Evolutionary conservation across 139 green algal species (phyloP), one percentile per base, ranked within the genome.

Genomic region (Yamagishiella unicocca): DNA sequence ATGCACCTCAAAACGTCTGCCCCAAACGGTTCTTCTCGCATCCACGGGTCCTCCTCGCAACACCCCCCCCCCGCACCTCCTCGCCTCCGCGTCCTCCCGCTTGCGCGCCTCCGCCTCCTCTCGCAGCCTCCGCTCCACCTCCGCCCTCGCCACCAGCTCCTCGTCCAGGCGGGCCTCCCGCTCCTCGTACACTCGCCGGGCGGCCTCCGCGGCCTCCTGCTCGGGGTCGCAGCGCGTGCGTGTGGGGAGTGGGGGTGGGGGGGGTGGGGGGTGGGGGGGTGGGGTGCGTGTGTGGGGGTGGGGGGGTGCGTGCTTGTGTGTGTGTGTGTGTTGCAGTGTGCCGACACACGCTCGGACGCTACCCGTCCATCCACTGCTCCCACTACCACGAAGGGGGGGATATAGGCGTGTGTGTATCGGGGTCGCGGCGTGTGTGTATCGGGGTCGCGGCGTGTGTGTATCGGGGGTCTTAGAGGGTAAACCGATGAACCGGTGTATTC

Each of bases 171-270:
- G 58, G 5, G 50, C 50, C 46, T 92, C 76, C 43, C 68, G 50
- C 31, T 82, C 83, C 84, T 93, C 83, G 84, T 90, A 93, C 33
- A 71, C 87, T 61, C 90, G 85, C 33, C 53, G 53, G 35, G 76
- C 76, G 33, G 76, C 76, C 4, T 33, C 76, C 9, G 53, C 53
- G 35, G 77, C 58, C 62, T 84, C 77, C 77, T 84, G 77, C 27
- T 4, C 33, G 37, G 37, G 17, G 35, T 27, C 5, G 50, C 12
- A 58, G 17, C 50, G 12, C 12, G 50, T 58, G 50, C 12, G 50
- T 58, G 50, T 33, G 31, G 25, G 66, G 66, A 9, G 66, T 43
- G 31, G 66, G 66, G 31, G 38, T 37, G 38, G 29, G 50, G 50
- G 50, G 50, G 50, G 50, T 58, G 50, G 50, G 50, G 50, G 12